Percentiles rank a stretch among this genome's conserved stretches.
These are phyloP conservation scores for Athelia psychrophila DNA, from an alignment of 1,284 basidiomycete species.

Conservation along the genomic window DNA sequence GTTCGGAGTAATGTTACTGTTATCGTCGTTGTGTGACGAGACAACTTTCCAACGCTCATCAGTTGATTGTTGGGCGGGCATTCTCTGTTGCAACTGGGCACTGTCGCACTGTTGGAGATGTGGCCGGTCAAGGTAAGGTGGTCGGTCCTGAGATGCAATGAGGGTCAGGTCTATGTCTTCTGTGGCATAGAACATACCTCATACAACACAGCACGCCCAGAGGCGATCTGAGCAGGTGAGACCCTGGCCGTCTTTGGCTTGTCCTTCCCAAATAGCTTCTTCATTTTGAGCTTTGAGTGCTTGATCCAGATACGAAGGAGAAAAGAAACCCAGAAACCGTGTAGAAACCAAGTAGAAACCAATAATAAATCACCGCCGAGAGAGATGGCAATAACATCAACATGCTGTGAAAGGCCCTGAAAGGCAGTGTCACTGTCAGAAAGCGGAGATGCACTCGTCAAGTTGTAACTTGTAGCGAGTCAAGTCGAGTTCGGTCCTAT, in stretches of 20 bases:
- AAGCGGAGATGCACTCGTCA: too few species aligned
- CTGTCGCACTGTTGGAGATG: conserved; percentile 21
- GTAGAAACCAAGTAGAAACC: background rate
- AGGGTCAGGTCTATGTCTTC: too few species aligned
- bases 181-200: conserved; percentile 22
- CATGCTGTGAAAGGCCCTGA: too few species aligned
- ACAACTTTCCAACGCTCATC: conserved; percentile 53
- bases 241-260: conserved; percentile 37
- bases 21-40: conserved; percentile 16
- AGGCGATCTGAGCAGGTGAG: conserved; percentile 19
- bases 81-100: conserved; percentile 32
- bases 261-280: conserved; percentile 48
- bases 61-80: conserved; percentile 13
- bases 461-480: too few species aligned
- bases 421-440: too few species aligned
- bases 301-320: background rate
- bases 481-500: too few species aligned
- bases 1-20: conserved; percentile 13
- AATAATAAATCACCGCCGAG: background rate
- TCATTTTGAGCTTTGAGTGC: conserved; percentile 29
- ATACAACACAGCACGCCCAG: conserved; percentile 12
- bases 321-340: too few species aligned
- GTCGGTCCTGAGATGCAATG: background rate
- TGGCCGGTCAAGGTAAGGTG: background rate
- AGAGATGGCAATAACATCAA: background rate